Evolutionary conservation across 2,329 filamentous ascomycete genomes (phyloP).

Genomic region (Penicillium sp.): DNA sequence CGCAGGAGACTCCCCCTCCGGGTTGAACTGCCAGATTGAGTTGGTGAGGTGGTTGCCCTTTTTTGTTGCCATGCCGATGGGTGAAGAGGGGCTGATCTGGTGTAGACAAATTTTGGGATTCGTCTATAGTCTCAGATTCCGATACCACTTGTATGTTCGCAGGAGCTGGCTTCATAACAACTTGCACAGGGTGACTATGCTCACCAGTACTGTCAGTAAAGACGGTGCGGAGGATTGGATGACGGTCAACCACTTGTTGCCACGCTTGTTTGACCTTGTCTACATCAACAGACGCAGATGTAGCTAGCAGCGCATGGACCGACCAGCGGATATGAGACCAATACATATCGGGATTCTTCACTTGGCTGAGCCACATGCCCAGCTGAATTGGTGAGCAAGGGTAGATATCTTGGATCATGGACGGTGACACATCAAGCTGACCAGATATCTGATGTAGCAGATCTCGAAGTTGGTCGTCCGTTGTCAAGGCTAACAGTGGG

Average conservation of each 20-base stretch:
- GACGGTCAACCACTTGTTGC: conserved; percentile 4
- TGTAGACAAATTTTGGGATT: too few relatives aligned
- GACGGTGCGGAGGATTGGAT: conserved; percentile 2
- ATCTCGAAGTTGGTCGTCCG: not conserved
- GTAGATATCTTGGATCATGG: conserved; percentile 13
- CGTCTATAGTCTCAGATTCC: too few relatives aligned
- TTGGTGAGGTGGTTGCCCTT: conserved; percentile 1
- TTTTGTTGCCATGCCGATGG: not conserved
- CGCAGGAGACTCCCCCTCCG: conserved; percentile 1
- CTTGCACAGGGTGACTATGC: not conserved
- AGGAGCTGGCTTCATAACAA: too few relatives aligned
- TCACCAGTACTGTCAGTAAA: not conserved
- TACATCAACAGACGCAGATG: too few relatives aligned
- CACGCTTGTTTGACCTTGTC: not conserved
- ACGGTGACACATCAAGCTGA: not conserved
- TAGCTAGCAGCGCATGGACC: too few relatives aligned
- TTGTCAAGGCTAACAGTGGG: too few relatives aligned
- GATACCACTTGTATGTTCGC: too few relatives aligned
- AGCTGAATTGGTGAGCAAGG: conserved; percentile 14
- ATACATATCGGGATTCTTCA: conserved; percentile 5
- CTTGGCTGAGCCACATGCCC: conserved; percentile 15
- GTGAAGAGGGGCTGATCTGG: too few relatives aligned
- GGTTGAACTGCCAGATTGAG: not conserved
- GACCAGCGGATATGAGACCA: conserved; percentile 6
- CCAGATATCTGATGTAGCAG: conserved; percentile 4